These are phyloP conservation scores for Pythium rishiriense DNA, from an alignment of 352 stramenopile genomes.

Conservation along the genomic window DNA sequence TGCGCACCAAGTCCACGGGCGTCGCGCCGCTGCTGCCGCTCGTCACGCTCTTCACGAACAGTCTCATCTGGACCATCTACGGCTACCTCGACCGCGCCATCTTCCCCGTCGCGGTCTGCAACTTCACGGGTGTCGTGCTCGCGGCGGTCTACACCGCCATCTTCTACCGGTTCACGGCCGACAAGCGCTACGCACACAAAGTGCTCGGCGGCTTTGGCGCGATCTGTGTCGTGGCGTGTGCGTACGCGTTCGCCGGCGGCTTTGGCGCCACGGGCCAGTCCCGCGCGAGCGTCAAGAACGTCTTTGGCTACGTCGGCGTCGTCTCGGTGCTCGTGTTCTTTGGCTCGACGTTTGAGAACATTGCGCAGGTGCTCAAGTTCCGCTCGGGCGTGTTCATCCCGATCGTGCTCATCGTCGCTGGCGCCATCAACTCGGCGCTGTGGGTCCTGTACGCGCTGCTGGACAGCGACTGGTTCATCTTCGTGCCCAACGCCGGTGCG, in stretches of 20 bases:
- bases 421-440: slow-evolving; percentile 45
- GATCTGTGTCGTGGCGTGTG: not conserved
- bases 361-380: slow-evolving; percentile 46
- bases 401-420: slow-evolving; percentile 49
- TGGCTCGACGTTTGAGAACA: slow-evolving; percentile 56
- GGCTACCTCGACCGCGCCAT: slow-evolving; percentile 30
- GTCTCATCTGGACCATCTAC: slow-evolving; percentile 34
- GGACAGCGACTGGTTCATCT: slow-evolving; percentile 39
- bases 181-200: not conserved
- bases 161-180: slow-evolving; percentile 37
- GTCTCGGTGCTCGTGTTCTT: slow-evolving; percentile 48
- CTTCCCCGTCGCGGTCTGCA: slow-evolving; percentile 45
- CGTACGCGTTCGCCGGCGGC: slow-evolving; percentile 6
- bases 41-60: slow-evolving; percentile 45
- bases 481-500: slow-evolving; percentile 49
- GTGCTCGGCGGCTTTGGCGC: not conserved
- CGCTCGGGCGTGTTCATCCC: slow-evolving; percentile 50
- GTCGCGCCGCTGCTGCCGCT: slow-evolving; percentile 38
- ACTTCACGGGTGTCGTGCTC: slow-evolving; percentile 39
- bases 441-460: slow-evolving; percentile 37
- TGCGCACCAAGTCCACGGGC: slow-evolving; percentile 13
- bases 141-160: slow-evolving; percentile 43
- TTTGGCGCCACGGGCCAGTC: slow-evolving; percentile 10
- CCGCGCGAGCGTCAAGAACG: slow-evolving; percentile 26
- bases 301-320: slow-evolving; percentile 40